phyloP scores from a whole-genome alignment of 1,139 yeast genomes.

The Suzukiozyma palmioleophila region DNA sequence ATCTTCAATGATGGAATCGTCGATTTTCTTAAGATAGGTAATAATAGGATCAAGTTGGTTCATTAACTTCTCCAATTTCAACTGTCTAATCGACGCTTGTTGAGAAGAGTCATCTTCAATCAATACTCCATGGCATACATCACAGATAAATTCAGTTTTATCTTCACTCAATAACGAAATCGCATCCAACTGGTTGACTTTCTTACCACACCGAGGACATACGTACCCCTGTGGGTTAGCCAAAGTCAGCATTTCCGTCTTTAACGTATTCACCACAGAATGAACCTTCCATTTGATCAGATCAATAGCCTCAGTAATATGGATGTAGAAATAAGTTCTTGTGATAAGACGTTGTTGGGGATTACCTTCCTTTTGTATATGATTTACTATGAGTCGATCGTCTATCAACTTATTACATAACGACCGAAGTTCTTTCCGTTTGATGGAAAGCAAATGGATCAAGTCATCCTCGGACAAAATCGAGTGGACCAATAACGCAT shows the following conservation, averaged over 20 bases:
- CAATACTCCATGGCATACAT: conserved; percentile 71
- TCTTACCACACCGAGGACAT: conserved; percentile 80
- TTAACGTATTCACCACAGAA: conserved; percentile 69
- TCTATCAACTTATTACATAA: conserved; percentile 78
- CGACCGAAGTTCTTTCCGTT: conserved; percentile 81
- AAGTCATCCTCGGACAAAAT: conserved; percentile 94
- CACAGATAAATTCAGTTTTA: conserved; percentile 77
- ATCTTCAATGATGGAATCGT: conserved; percentile 80
- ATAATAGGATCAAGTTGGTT: conserved; percentile 86
- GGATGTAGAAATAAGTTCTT: conserved; percentile 81
- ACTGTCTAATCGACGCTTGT: conserved; percentile 79
- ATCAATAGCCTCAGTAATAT: conserved; percentile 90
- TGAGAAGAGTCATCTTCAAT: conserved; percentile 86
- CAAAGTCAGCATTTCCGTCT: conserved; percentile 74
- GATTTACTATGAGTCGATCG: conserved; percentile 66
- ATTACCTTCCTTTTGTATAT: conserved; percentile 80
- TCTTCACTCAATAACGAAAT: conserved; percentile 77
- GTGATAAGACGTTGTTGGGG: conserved; percentile 63
- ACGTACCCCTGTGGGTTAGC: conserved; percentile 92
- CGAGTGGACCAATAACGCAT: conserved; percentile 85
- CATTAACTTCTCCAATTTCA: conserved; percentile 79
- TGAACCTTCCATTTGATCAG: conserved; percentile 96
- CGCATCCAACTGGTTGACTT: conserved; percentile 85
- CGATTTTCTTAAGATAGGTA: conserved; percentile 76
- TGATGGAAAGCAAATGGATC: conserved; percentile 73